Base-by-base conservation (phyloP, 305 asterid species). In the Fraxinus latifolia region DNA sequence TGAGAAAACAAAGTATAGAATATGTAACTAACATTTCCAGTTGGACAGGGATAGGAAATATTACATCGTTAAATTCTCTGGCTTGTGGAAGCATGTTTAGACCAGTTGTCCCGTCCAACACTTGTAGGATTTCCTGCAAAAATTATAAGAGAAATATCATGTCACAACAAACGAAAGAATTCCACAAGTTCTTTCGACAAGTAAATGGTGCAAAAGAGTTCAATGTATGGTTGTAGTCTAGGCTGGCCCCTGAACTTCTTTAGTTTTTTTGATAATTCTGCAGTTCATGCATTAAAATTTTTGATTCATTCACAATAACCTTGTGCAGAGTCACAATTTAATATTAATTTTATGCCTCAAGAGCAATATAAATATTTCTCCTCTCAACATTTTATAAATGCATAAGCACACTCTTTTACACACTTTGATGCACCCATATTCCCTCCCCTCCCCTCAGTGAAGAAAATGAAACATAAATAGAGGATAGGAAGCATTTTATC, bases 41-140 rank as follows among this genome's bases (percentile, higher is more conserved):
- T 71, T 58, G 79, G 60, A 5, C 21, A n/a, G 50, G 67, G 73
- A 32, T 42, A 19, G 25, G 79, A 85, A 82, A 15, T 7, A 84
- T 86, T 90, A 95, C 99, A 67, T 96, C 99, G 25, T 96, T 96
- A 90, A 96, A 96, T 86, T 96, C 99, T 83, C 98, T 90, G 74
- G 98, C 99, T 89, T 96, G 99, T 12, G 96, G 97, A 84, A 96
- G 98, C 99, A 96, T 96, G 89, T 96, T 96, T 80, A 94, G 87
- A 81, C 99, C 99, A 37, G 97, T 94, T 80, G 99, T 96, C 74
- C 98, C 99, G 14, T 96, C 99, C 87, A 96, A 82, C 81, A 96
- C 99, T 85, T 84, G 97, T 83, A 96, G 89, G 71, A 96, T 93
- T 89, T 96, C 99, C 99, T 94, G 86, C 84, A 87, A 77, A 88